Base-by-base conservation (phyloP, 768 basidiomycete species). In the Boletus vinaceobasis region DNA sequence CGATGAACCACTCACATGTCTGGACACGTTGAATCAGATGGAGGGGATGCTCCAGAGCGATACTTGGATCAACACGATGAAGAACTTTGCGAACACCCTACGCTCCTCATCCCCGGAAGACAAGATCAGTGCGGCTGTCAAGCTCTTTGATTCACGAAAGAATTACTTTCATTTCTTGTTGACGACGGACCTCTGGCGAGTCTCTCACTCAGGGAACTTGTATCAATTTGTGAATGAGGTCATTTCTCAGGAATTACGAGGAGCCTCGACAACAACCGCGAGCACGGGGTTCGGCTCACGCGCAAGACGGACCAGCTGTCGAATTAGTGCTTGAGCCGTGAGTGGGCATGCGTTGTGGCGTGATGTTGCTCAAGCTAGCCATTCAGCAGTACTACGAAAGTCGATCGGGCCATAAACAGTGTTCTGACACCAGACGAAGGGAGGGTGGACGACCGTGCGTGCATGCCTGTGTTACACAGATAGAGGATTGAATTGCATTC, bases 141-240 rank as follows among this genome's bases (percentile, higher is more conserved):
- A 36, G 7, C 37, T 55, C 26, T 60, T 60, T 38, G 48, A 60
- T 13, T 46, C 48, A 2, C 52, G 31, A 8, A 50, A n/a, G 23
- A 11, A 43, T 31, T 33, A 29, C 5, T 54, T 59, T 54, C 39
- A 54, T 50, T 60, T 55, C 19, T 42, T 59, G 46, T 36, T 58
- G 21, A 43, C 45, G 17, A 56, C 52, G 0, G 58, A 60, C 1
- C 15, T 60, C 13, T 60, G 59, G 59, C 46, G 26, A 27, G 52
- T 55, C 9, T 32, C 21, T 5, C 37, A 6, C 13, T 13, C 23
- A 23, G 23, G 7, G 26, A 14, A 15, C 5, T 51, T 7, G 29
- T 21, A 52, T 5, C 38, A 19, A 26, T 19, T 38, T 4, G 19
- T 14, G 29, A 15, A 26, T 31, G 19, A 53, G 2, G 19, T 2